A percentile compares a stretch with the other conserved stretches of the same genome.
Conservation (phyloP, 352 stramenopile genomes). For the Phytophthora hybrid region DNA sequence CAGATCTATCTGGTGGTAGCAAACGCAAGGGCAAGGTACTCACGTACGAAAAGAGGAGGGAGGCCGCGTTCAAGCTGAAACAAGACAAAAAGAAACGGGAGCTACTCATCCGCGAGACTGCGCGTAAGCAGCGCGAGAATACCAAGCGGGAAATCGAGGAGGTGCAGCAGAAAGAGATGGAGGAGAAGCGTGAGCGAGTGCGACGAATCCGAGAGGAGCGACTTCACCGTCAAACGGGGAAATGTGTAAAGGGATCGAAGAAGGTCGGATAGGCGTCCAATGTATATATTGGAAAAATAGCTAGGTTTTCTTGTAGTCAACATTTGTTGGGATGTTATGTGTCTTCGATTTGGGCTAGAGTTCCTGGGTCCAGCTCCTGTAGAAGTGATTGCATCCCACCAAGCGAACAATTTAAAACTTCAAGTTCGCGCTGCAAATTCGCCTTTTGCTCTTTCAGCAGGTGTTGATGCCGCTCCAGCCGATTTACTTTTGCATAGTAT, state of each 20-base stretch:
- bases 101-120: slow-evolving; percentile 63
- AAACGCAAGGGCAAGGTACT: slow-evolving; percentile 32
- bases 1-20: slow-evolving; percentile 26
- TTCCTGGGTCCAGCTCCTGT: slow-evolving; percentile 44
- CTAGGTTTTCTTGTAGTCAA: background rate
- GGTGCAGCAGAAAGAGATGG: slow-evolving; percentile 70
- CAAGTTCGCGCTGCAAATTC: slow-evolving; percentile 45
- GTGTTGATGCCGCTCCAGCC: slow-evolving; percentile 15
- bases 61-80: slow-evolving; percentile 71
- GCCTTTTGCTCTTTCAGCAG: slow-evolving; percentile 32
- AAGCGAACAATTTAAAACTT: slow-evolving; percentile 45
- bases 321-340: background rate
- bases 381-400: slow-evolving; percentile 55
- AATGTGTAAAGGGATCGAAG: slow-evolving; percentile 32
- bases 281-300: slow-evolving; percentile 30
- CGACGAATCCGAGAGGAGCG: slow-evolving; percentile 66
- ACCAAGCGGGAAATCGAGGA: slow-evolving; percentile 70
- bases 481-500: slow-evolving; percentile 13
- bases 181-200: slow-evolving; percentile 75
- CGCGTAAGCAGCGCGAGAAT: slow-evolving; percentile 73
- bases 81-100: slow-evolving; percentile 78
- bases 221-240: slow-evolving; percentile 38
- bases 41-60: slow-evolving; percentile 67
- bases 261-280: slow-evolving; percentile 30
- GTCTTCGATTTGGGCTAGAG: slow-evolving; percentile 23